Evolutionary conservation across 345 rosid genomes (phyloP).

Genomic region (Trapa incisa): DNA sequence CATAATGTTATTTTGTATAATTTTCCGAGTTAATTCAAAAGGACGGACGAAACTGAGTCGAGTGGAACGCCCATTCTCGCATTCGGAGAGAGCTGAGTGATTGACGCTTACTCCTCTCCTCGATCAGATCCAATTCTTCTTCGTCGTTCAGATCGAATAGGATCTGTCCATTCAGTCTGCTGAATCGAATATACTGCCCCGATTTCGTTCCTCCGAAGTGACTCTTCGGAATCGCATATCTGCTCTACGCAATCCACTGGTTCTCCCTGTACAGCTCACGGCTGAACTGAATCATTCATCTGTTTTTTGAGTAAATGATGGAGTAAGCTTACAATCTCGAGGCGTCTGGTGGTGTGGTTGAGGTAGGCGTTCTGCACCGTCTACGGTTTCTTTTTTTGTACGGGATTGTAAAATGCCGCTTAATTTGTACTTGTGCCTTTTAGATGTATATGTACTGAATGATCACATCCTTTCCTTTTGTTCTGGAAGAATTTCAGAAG

Average conservation of each 20-base stretch:
- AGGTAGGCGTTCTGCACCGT: not conserved
- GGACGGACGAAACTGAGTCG: not conserved
- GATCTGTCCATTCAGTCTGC: not conserved
- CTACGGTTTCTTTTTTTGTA: not conserved
- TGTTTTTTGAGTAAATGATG: not conserved
- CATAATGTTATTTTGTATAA: no score
- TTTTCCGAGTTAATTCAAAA: no score
- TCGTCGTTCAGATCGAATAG: not conserved
- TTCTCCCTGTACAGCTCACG: not conserved
- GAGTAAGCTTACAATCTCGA: not conserved
- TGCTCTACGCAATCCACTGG: not conserved
- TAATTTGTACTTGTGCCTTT: not conserved
- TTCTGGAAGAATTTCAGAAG: conserved; percentile 11
- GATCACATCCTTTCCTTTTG: not conserved
- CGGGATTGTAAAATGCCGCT: not conserved
- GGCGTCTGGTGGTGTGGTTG: not conserved
- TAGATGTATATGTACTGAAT: not conserved
- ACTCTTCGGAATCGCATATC: not conserved
- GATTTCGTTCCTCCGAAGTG: not conserved
- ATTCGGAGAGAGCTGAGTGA: not conserved
- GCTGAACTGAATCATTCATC: not conserved
- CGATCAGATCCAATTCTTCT: not conserved
- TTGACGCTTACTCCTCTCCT: not conserved
- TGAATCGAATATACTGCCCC: not conserved
- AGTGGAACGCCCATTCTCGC: not conserved